These are phyloP conservation scores for Fragaria ananassa DNA, from an alignment of 306 rosid genomes.

Conservation along the genomic window DNA sequence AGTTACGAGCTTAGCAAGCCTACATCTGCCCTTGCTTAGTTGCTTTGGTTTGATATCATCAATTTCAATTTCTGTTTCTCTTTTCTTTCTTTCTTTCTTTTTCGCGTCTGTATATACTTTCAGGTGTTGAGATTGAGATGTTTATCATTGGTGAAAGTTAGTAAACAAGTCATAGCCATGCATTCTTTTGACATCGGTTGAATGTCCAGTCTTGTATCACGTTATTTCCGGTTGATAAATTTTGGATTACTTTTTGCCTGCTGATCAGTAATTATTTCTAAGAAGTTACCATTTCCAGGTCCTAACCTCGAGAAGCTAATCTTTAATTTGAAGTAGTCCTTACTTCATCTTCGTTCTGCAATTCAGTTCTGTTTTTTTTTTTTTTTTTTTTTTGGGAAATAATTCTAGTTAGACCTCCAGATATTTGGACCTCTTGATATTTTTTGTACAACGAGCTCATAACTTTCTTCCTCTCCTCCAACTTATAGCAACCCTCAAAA, in stretches of 20 bases:
- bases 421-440: too few species aligned
- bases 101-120: slow-evolving; percentile 56
- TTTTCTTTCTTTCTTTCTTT: slow-evolving; percentile 10
- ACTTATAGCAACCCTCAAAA: too few species aligned
- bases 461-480: too few species aligned
- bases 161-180: neutral
- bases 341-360: too few species aligned
- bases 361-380: too few species aligned
- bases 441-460: too few species aligned
- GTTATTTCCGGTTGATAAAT: neutral
- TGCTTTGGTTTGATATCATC: slow-evolving; percentile 41
- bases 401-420: too few species aligned
- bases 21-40: slow-evolving; percentile 28
- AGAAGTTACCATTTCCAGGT: too few species aligned
- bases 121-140: slow-evolving; percentile 38
- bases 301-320: too few species aligned
- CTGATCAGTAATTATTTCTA: too few species aligned
- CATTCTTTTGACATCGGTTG: neutral
- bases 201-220: neutral
- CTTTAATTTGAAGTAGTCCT: too few species aligned
- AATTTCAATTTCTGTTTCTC: neutral
- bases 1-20: slow-evolving; percentile 36
- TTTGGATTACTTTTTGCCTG: neutral
- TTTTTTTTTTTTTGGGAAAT: too few species aligned
- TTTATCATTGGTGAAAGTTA: neutral